Base-by-base conservation (phyloP, 345 rosid species). In the Conringia planisiliqua region DNA sequence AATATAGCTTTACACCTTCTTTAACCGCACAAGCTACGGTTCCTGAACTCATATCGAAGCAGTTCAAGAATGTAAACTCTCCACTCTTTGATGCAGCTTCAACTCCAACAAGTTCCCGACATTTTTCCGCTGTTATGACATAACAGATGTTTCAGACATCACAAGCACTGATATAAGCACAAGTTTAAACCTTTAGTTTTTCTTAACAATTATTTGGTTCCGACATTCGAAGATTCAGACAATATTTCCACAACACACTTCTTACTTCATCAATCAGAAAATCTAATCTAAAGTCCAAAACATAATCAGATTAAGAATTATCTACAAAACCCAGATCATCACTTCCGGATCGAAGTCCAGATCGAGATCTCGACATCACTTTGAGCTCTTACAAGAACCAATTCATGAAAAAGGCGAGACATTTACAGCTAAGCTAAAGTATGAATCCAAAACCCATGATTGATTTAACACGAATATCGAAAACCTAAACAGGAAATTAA, bases 11-110 rank as follows among this genome's bases (percentile, higher is more conserved):
- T 35, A 90, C 92, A 3, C 97, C 96, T 74, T 92, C 97, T 85
- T 95, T 92, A 43, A 90, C 96, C 0, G 85, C 65, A 57, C 99
- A 95, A 0, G 99, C 93, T 29, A 83, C 27, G 7, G 97, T 85
- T 66, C 97, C 99, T 1, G 92, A 76, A 65, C 96, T 80, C 97
- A 95, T 86, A 80, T 95, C 99, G 24, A 95, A 90, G 82, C 99
- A 95, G 74, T 90, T 82, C 75, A 92, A 73, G 59, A 95, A 52
- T 6, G 97, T 91, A 70, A 93, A 93, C 80, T 90, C 72, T 33
- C 97, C 99, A 77, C 99, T 95, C 83, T 87, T 86, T 14, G 99
- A 95, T 10, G 99, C 86, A 33, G 77, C 86, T 66, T 86, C 85
- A 52, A 87, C 89, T 70, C 99, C 99, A 42, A 94, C 85, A 70